Evolutionary conservation across 768 basidiomycete genomes (phyloP), one percentile per base, ranked within the genome.

Genomic region (Calocera cornea): DNA sequence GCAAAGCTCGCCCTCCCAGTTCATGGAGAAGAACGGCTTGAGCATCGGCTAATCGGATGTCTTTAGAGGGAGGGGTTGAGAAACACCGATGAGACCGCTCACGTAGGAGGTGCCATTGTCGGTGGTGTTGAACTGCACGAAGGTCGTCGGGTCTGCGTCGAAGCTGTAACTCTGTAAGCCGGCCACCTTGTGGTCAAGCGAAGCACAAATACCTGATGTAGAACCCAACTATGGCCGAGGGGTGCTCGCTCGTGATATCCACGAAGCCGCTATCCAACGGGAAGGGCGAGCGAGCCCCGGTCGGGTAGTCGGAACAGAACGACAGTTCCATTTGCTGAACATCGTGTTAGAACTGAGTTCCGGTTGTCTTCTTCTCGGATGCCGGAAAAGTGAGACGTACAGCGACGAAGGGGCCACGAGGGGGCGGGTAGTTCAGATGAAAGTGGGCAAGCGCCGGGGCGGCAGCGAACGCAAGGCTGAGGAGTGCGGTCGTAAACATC

Each of bases 351-450:
- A 65, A 3, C 2, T n/a, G 8, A 14, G n/a, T n/a, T 40, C 3
- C 41, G 0, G 36, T 38, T 14, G 7, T 79, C 72, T 65, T n/a
- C n/a, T n/a, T n/a, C n/a, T n/a, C n/a, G n/a, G n/a, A n/a, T n/a
- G n/a, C n/a, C 81, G 69, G 67, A 24, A 69, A 41, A 33, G 69
- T 69, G 44, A 72, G 72, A 38, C 71, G 64, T 33, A 76, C 77
- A 66, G 86, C 82, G 66, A 80, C 80, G 74, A 94, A 93, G 0
- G 71, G 73, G 1, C 92, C 92, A 60, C 92, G 81, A 12, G 89
- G 86, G 0, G 79, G 70, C 19, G 92, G 92, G 75, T 84, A 92
- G 72, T 87, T 83, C 47, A 93, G 79, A 71, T 88, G 86, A 78
- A 93, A 94, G 76, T 95, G 92, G 8, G 89, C 90, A 63, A 77